Evolutionary conservation across 2,329 filamentous ascomycete genomes (phyloP).

Genomic region (Monilinia laxa): DNA sequence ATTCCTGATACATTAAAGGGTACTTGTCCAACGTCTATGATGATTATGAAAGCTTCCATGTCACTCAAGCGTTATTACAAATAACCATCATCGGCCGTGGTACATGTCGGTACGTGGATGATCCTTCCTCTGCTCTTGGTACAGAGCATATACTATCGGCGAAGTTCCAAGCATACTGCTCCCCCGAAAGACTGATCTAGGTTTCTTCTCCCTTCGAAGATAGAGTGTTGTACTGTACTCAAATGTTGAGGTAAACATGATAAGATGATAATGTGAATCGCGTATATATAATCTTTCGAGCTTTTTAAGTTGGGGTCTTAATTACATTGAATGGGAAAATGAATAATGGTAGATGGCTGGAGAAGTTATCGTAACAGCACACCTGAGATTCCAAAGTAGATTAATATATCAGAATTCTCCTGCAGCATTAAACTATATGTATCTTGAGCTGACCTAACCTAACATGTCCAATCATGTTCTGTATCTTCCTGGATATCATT

Average conservation of each 20-base stretch:
- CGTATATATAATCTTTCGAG: neutral
- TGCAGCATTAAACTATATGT: neutral
- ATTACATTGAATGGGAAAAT: neutral
- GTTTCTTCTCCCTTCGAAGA: neutral
- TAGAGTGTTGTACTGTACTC: neutral
- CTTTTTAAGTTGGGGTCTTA: neutral
- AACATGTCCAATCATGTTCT: neutral
- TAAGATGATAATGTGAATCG: too few species aligned
- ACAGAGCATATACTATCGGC: too few species aligned
- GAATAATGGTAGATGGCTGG: neutral
- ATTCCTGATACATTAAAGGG: neutral
- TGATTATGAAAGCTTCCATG: neutral
- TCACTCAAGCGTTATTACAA: neutral
- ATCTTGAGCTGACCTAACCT: neutral
- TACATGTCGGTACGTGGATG: too few species aligned
- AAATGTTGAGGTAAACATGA: neutral
- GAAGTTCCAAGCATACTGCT: neutral
- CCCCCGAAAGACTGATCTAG: neutral
- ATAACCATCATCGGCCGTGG: neutral
- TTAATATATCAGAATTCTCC: neutral
- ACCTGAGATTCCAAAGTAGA: neutral
- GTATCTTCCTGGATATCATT: neutral
- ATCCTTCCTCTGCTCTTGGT: neutral
- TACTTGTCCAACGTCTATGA: neutral
- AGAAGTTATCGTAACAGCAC: neutral